phyloP scores from a whole-genome alignment of 2,329 filamentous ascomycete species.

The Monosporascus ibericus region DNA sequence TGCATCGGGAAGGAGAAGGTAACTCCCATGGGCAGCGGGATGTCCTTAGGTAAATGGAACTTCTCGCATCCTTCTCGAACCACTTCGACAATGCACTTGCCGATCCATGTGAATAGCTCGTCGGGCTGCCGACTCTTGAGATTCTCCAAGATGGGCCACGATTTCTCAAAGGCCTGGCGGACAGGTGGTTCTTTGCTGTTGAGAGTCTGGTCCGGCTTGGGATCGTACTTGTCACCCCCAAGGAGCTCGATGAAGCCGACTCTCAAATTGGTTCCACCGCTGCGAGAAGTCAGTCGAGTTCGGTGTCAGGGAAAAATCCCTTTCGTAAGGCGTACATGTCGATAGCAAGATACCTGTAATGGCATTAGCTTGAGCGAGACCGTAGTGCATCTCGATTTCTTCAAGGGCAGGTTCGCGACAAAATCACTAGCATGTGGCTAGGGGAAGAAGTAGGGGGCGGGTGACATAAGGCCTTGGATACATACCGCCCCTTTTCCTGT shows the following conservation, averaged over 20 bases:
- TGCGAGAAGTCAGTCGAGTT: constrained; percentile 24
- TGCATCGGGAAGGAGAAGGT: constrained; percentile 68
- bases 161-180: constrained; percentile 57
- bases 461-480: constrained; percentile 5
- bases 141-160: constrained; percentile 68
- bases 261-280: constrained; percentile 63
- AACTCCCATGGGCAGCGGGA: constrained; percentile 56
- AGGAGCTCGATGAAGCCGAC: constrained; percentile 61
- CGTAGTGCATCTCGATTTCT: constrained; percentile 4
- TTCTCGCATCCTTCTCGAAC: constrained; percentile 50
- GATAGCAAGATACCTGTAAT: constrained; percentile 51
- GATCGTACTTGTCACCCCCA: constrained; percentile 24
- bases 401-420: not conserved
- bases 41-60: constrained; percentile 34
- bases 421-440: not conserved
- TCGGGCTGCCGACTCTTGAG: constrained; percentile 70
- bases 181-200: constrained; percentile 23
- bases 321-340: constrained; percentile 50
- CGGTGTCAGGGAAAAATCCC: not conserved
- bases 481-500: constrained; percentile 43
- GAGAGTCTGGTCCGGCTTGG: not conserved
- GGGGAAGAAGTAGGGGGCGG: not conserved
- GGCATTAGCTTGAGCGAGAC: constrained; percentile 10
- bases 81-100: constrained; percentile 67
- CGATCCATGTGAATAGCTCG: constrained; percentile 76